These are phyloP conservation scores for Blepharisma japonicum DNA, from an alignment of 73 alveolate species.

Conservation along the genomic window DNA sequence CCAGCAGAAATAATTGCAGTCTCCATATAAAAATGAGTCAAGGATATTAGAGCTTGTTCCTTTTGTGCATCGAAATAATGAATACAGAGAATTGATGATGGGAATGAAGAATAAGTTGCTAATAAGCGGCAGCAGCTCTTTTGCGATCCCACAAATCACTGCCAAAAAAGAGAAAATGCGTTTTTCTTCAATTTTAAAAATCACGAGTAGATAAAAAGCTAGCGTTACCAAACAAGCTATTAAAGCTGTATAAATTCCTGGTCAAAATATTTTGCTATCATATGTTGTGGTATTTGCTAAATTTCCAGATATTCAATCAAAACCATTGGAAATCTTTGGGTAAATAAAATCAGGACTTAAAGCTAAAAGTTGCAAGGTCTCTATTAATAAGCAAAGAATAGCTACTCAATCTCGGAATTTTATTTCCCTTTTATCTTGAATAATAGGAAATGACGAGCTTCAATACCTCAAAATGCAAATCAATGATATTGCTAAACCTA, in stretches of 20 bases:
- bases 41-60: neutral
- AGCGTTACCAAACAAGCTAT: neutral
- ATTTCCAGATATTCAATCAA: neutral
- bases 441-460: neutral
- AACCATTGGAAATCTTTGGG: neutral
- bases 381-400: neutral
- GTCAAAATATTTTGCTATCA: neutral
- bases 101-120: neutral
- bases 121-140: neutral
- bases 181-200: too few species aligned
- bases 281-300: neutral
- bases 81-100: neutral
- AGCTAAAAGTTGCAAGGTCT: neutral
- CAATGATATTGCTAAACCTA: too few species aligned
- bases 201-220: too few species aligned
- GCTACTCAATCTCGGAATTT: neutral
- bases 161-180: too few species aligned
- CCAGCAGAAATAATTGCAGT: conserved; percentile 12
- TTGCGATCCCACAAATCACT: too few species aligned
- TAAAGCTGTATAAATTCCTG: neutral
- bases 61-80: neutral
- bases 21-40: conserved; percentile 1
- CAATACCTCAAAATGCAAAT: neutral
- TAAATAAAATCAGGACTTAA: neutral
- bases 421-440: neutral